These are phyloP conservation scores for Malania oleifera DNA, from an alignment of 164 flowering plant species.

Conservation along the genomic window DNA sequence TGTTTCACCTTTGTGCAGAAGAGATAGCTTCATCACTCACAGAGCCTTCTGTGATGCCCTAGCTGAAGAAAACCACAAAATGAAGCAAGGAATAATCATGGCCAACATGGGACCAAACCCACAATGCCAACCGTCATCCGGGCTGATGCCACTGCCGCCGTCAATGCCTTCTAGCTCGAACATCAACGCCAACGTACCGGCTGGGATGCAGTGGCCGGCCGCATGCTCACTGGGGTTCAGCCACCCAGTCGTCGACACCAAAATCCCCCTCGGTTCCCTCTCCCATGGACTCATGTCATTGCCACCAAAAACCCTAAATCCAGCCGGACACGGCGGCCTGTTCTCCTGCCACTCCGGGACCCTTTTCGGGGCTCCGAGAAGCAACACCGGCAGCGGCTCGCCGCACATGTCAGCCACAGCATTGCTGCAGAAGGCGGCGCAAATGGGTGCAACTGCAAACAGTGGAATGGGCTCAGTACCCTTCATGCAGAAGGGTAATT, in stretches of 20 bases:
- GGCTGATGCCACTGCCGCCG: too few species aligned
- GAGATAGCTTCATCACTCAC: conserved; percentile 60
- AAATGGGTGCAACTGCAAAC: conserved; percentile 53
- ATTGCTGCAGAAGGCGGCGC: conserved; percentile 58
- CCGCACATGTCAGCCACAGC: conserved; percentile 51
- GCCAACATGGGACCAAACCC: conserved; percentile 17
- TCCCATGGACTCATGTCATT: conserved; percentile 13
- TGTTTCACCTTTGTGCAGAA: conserved; percentile 24
- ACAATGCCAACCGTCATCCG: conserved; percentile 25
- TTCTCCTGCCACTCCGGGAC: conserved; percentile 6
- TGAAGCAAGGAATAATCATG: conserved; percentile 19
- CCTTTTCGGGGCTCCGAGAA: conserved; percentile 6
- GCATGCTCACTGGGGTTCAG: background rate
- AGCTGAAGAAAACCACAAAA: conserved; percentile 46
- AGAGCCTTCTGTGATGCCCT: conserved; percentile 60
- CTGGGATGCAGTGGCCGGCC: too few species aligned
- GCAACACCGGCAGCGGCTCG: conserved; percentile 8
- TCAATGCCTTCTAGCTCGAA: conserved; percentile 16
- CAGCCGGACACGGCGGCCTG: conserved; percentile 5
- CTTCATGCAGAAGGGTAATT: conserved; percentile 19
- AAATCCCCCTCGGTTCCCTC: conserved; percentile 1
- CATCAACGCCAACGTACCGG: conserved; percentile 12
- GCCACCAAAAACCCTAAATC: conserved; percentile 5
- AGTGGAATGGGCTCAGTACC: conserved; percentile 17
- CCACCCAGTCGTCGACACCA: conserved; percentile 3